Percentiles rank a stretch among this genome's conserved stretches.
These are phyloP conservation scores for Boletus speciosus DNA, from an alignment of 768 basidiomycete species.

Conservation along the genomic window DNA sequence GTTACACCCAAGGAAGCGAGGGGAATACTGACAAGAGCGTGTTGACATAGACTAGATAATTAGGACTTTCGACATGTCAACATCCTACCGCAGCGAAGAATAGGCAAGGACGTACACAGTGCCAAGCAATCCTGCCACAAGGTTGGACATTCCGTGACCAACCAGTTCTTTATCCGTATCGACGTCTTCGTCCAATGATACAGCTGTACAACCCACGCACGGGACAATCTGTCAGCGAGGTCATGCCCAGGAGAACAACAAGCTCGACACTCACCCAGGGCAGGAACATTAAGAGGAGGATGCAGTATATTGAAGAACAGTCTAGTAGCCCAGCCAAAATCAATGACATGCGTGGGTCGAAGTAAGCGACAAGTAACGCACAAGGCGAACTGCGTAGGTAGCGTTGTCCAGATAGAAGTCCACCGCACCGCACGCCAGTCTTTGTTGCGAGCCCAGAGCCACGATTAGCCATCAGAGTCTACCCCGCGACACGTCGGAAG, in stretches of 20 bases:
- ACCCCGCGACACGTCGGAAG: neutral
- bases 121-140: slow-evolving; percentile 75
- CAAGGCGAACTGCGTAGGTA: slow-evolving; percentile 95
- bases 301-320: slow-evolving; percentile 84
- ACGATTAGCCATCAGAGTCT: neutral
- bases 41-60: slow-evolving; percentile 87
- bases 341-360: neutral
- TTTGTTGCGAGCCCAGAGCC: slow-evolving; percentile 23
- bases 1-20: neutral
- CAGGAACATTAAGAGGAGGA: slow-evolving; percentile 86
- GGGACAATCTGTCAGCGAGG: neutral
- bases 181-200: slow-evolving; percentile 85
- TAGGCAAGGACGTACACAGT: slow-evolving; percentile 57
- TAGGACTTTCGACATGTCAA: slow-evolving; percentile 48
- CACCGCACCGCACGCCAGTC: slow-evolving; percentile 62
- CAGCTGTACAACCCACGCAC: slow-evolving; percentile 44
- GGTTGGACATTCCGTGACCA: slow-evolving; percentile 88
- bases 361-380: slow-evolving; percentile 36
- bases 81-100: neutral
- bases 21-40: slow-evolving; percentile 58
- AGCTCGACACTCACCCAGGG: slow-evolving; percentile 53
- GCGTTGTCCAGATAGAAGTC: slow-evolving; percentile 68
- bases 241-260: neutral
- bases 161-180: slow-evolving; percentile 92
- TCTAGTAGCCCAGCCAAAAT: slow-evolving; percentile 38